These are phyloP conservation scores for Thermomyces lanuginosus DNA, from an alignment of 2,329 filamentous ascomycete species.

Conservation along the genomic window DNA sequence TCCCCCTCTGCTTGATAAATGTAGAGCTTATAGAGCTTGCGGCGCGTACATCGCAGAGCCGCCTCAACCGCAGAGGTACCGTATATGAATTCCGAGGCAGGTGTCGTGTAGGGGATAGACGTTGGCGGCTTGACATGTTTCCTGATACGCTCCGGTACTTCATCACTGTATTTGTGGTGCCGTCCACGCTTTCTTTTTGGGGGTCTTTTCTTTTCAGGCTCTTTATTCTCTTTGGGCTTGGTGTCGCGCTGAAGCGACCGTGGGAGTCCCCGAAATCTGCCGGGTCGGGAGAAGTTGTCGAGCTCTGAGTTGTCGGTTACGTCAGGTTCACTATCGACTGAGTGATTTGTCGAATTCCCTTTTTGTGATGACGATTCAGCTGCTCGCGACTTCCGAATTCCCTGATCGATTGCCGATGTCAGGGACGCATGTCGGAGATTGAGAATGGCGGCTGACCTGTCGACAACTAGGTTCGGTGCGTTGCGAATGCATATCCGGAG, in stretches of 20 bases:
- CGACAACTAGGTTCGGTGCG: too few relatives aligned
- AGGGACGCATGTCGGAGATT: conserved; percentile 38
- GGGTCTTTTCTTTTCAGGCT: too few relatives aligned
- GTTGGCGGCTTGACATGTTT: conserved; percentile 22
- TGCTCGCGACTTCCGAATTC: conserved; percentile 37
- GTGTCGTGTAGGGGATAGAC: conserved; percentile 55
- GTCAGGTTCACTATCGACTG: conserved; percentile 1
- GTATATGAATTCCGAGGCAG: conserved; percentile 83
- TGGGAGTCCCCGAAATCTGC: conserved; percentile 14
- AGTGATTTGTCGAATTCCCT: not conserved
- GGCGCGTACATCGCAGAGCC: conserved; percentile 50
- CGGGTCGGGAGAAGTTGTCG: too few relatives aligned
- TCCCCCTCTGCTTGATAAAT: conserved; percentile 46
- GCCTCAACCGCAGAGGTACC: conserved; percentile 67
- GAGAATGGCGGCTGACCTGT: conserved; percentile 5
- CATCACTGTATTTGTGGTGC: conserved; percentile 9
- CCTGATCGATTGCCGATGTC: conserved; percentile 51
- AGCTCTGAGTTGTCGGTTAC: not conserved
- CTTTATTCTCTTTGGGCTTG: too few relatives aligned
- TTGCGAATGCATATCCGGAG: conserved; percentile 4
- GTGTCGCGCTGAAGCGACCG: too few relatives aligned
- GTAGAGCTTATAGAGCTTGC: conserved; percentile 74
- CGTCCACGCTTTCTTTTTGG: conserved; percentile 4
- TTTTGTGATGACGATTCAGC: conserved; percentile 2
- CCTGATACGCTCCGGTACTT: conserved; percentile 18